These are phyloP conservation scores for Epithele typhae DNA, from an alignment of 768 basidiomycete genomes.

Conservation along the genomic window DNA sequence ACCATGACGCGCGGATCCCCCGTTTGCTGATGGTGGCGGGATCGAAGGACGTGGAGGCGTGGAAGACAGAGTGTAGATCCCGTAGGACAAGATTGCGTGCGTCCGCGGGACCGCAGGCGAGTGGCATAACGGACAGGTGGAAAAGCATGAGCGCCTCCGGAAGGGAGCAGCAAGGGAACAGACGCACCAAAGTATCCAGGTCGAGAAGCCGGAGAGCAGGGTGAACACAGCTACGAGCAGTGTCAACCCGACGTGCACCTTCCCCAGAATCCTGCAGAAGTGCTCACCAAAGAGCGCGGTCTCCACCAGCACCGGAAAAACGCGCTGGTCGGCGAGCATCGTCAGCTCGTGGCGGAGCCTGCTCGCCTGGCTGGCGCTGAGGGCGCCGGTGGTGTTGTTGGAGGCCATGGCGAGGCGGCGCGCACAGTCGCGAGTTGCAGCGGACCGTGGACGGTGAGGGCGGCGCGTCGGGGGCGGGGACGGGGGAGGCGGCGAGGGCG, in stretches of 20 bases:
- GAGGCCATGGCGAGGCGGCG: background rate
- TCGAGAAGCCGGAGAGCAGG: background rate
- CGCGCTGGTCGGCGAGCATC: background rate
- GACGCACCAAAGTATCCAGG: background rate
- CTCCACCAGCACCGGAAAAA: background rate
- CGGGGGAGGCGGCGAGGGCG: too few relatives aligned
- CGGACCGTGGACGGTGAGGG: too few relatives aligned
- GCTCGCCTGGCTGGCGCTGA: background rate
- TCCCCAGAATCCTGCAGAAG: too few relatives aligned
- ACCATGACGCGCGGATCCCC: background rate
- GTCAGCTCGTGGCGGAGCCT: background rate
- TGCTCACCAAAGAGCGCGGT: constrained; percentile 1
- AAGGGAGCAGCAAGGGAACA: background rate
- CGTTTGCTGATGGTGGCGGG: background rate
- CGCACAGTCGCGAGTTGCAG: too few relatives aligned
- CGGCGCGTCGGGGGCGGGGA: too few relatives aligned
- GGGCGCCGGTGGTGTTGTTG: background rate
- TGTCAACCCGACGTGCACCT: too few relatives aligned
- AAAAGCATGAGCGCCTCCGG: too few relatives aligned
- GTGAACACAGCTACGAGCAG: background rate
- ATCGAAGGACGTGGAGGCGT: background rate
- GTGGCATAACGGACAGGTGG: background rate
- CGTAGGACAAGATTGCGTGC: too few relatives aligned
- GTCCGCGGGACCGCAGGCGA: too few relatives aligned
- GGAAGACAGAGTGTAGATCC: too few relatives aligned